These are phyloP conservation scores for Sapria himalayana DNA, from an alignment of 345 rosid species.

Conservation along the genomic window DNA sequence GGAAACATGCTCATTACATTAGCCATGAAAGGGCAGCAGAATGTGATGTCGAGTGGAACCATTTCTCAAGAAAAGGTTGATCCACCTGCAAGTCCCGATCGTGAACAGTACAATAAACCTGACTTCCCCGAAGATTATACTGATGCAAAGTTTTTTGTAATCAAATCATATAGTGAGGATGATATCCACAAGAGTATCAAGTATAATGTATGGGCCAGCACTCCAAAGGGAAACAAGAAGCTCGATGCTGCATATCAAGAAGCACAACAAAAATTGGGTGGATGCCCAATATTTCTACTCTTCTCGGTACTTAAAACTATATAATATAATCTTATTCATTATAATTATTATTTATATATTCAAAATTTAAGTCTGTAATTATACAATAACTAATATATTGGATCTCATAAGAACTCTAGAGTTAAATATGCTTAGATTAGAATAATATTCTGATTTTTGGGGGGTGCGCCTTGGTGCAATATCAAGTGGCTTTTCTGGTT, in stretches of 20 bases:
- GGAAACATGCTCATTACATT: conserved; percentile 16
- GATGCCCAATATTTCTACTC: conserved; percentile 62
- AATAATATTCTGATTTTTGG: too few relatives aligned
- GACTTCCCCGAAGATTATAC: conserved; percentile 48
- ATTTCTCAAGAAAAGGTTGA: conserved; percentile 22
- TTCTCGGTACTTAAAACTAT: conserved; percentile 74
- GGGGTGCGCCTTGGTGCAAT: too few relatives aligned
- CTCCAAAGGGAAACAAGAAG: conserved; percentile 87
- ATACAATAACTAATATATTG: too few relatives aligned
- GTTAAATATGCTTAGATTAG: too few relatives aligned
- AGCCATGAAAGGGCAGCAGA: conserved; percentile 40
- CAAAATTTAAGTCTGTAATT: too few relatives aligned
- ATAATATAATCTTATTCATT: background rate
- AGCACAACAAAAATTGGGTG: conserved; percentile 44
- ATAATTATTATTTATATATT: background rate
- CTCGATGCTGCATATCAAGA: conserved; percentile 81
- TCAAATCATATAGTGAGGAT: conserved; percentile 95
- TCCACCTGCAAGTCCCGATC: conserved; percentile 20
- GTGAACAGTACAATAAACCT: conserved; percentile 40
- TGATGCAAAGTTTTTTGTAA: conserved; percentile 65
- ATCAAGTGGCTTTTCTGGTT: too few relatives aligned
- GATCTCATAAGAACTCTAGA: too few relatives aligned
- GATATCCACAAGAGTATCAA: conserved; percentile 92
- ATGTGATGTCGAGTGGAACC: conserved; percentile 14
- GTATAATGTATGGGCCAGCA: conserved; percentile 88